Conservation (phyloP, 352 stramenopile genomes). For the Phytophthora niederhauseri region DNA sequence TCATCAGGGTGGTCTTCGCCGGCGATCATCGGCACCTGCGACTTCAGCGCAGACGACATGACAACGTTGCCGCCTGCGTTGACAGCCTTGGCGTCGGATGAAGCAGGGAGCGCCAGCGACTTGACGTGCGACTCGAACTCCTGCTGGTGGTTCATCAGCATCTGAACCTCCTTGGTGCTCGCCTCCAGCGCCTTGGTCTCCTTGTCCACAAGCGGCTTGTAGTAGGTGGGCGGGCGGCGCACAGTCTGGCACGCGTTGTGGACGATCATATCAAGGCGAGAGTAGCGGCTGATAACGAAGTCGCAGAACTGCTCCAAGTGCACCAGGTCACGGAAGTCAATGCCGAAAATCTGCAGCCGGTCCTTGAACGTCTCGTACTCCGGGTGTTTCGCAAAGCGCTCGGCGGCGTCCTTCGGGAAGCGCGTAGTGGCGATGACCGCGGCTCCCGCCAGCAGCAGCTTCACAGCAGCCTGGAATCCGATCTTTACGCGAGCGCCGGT, state of each 20-base stretch:
- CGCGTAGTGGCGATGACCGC: slow-evolving; percentile 95
- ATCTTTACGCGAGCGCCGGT: slow-evolving; percentile 98
- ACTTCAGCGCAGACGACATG: slow-evolving; percentile 85
- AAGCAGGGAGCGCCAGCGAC: slow-evolving; percentile 55
- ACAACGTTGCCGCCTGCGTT: slow-evolving; percentile 35
- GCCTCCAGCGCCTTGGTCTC: slow-evolving; percentile 71
- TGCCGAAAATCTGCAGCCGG: slow-evolving; percentile 95
- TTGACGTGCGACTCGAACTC: slow-evolving; percentile 79
- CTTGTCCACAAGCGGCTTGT: slow-evolving; percentile 91
- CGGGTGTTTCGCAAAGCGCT: slow-evolving; percentile 90
- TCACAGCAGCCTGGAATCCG: slow-evolving; percentile 95
- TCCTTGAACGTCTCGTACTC: slow-evolving; percentile 95
- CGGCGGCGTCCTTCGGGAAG: slow-evolving; percentile 94
- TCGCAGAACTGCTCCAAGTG: slow-evolving; percentile 96
- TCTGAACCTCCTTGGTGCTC: slow-evolving; percentile 56
- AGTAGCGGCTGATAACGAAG: slow-evolving; percentile 79
- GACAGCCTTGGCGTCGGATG: slow-evolving; percentile 20
- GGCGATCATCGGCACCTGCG: slow-evolving; percentile 79
- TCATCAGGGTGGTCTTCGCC: slow-evolving; percentile 74
- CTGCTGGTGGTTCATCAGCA: slow-evolving; percentile 80
- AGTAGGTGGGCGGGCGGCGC: slow-evolving; percentile 94
- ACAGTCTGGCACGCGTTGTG: slow-evolving; percentile 99
- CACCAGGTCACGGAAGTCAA: slow-evolving; percentile 96
- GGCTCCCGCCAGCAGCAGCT: slow-evolving; percentile 92
- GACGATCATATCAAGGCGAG: slow-evolving; percentile 96